Evolutionary conservation across 192 early-diverging fungal species (phyloP).

Genomic region (Entomortierella lignicola): DNA sequence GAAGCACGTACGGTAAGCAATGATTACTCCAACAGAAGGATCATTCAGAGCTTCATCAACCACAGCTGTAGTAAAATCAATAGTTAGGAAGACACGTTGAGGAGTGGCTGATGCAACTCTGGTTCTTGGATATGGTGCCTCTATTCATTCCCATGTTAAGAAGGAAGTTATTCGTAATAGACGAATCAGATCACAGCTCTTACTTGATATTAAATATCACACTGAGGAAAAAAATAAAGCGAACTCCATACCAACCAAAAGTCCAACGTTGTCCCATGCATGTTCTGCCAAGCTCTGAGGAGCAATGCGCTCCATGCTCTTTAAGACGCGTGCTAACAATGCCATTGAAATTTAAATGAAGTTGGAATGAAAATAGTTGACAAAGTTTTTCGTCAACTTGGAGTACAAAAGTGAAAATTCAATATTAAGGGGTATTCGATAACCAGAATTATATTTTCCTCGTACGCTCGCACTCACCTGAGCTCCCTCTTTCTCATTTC

Average conservation of each 20-base stretch:
- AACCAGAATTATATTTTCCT: background rate
- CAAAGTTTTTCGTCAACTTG: too few species aligned
- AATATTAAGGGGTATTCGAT: slow-evolving; percentile 8
- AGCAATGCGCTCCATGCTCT: slow-evolving; percentile 85
- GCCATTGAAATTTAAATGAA: slow-evolving; percentile 57
- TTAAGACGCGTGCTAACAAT: slow-evolving; percentile 66
- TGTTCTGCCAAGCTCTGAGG: slow-evolving; percentile 83
- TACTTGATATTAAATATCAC: too few species aligned
- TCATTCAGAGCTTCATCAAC: slow-evolving; percentile 82
- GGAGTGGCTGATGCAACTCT: slow-evolving; percentile 54
- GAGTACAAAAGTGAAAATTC: too few species aligned
- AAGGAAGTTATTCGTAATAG: too few species aligned
- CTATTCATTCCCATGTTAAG: slow-evolving; percentile 46
- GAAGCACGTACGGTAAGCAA: slow-evolving; percentile 78
- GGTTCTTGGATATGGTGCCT: slow-evolving; percentile 84
- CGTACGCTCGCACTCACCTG: background rate
- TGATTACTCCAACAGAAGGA: slow-evolving; percentile 83
- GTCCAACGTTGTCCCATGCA: slow-evolving; percentile 95
- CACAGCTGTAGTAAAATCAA: slow-evolving; percentile 87
- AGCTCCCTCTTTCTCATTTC: slow-evolving; percentile 50
- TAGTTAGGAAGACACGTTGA: slow-evolving; percentile 87
- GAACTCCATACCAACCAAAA: slow-evolving; percentile 70
- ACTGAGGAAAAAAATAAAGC: background rate
- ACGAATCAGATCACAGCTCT: too few species aligned
- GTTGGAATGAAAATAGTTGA: background rate